Conservation (phyloP, 2,329 filamentous ascomycete genomes). For the Diaporthe sp. region DNA sequence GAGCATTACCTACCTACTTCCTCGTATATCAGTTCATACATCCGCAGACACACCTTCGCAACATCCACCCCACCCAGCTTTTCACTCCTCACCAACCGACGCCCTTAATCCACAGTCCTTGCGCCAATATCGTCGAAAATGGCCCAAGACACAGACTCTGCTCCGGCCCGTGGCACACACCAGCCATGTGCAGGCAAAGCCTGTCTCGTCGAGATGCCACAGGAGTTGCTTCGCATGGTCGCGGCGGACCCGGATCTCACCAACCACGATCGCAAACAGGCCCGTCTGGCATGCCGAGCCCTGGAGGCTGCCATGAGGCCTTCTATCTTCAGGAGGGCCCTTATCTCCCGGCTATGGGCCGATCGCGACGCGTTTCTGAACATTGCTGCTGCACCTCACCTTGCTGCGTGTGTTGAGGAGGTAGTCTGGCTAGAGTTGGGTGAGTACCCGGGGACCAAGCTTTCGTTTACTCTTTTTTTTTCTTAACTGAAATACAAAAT, state of each 20-base stretch:
- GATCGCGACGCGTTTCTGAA: background rate
- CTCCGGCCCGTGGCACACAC: background rate
- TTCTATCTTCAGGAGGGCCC: background rate
- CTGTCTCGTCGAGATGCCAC: background rate
- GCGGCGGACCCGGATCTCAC: background rate
- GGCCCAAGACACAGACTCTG: background rate
- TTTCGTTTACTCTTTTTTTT: too few relatives aligned
- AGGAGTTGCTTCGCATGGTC: background rate
- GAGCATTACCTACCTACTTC: background rate
- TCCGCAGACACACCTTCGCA: background rate
- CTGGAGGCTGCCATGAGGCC: background rate
- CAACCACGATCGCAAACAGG: conserved; percentile 5
- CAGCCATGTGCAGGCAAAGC: background rate
- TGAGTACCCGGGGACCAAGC: background rate
- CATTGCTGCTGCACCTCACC: background rate
- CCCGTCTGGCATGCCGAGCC: background rate
- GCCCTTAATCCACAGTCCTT: background rate
- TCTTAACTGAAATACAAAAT: too few relatives aligned
- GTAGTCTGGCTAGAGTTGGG: background rate
- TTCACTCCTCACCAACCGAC: background rate
- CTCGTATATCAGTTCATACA: background rate
- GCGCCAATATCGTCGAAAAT: background rate
- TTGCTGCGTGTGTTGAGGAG: background rate
- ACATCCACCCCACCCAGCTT: background rate
- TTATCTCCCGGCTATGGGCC: background rate